These are phyloP conservation scores for Trypanosoma avium DNA, from an alignment of 208 protist genomes.

Conservation along the genomic window DNA sequence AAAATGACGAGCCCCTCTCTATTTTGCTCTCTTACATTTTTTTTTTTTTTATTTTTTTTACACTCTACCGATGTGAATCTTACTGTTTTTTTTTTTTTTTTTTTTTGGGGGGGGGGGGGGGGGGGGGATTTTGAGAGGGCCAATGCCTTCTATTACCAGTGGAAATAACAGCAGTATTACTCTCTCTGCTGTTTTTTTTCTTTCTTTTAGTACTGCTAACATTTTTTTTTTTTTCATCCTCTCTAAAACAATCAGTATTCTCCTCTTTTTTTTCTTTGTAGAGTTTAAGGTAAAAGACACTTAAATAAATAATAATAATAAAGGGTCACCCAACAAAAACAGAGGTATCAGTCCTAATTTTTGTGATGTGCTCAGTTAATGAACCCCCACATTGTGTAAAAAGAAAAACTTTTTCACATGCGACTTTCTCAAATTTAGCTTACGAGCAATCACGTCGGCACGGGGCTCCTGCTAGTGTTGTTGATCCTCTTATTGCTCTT, in stretches of 20 bases:
- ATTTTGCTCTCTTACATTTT: too few relatives aligned
- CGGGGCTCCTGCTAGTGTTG: conserved; percentile 44
- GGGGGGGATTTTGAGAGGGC: too few relatives aligned
- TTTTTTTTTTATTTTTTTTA: too few relatives aligned
- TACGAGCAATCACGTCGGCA: conserved; percentile 29
- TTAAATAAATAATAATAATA: neutral
- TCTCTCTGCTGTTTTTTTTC: conserved; percentile 17
- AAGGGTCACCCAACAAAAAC: neutral
- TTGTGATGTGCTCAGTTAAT: neutral
- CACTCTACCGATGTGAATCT: too few relatives aligned
- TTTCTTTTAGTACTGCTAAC: conserved; percentile 13
- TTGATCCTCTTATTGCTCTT: conserved; percentile 69
- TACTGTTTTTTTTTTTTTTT: too few relatives aligned
- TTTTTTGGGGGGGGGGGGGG: too few relatives aligned
- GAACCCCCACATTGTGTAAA: neutral
- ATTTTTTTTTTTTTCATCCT: conserved; percentile 14
- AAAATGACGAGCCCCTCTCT: too few relatives aligned
- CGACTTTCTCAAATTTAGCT: neutral
- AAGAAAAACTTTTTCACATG: neutral
- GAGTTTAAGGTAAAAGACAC: too few relatives aligned
- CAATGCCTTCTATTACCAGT: too few relatives aligned
- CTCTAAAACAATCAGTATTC: too few relatives aligned
- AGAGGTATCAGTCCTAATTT: too few relatives aligned
- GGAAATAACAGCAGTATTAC: too few relatives aligned
- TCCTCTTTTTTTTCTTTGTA: neutral